Evolutionary conservation across 805 yeast species (phyloP), one percentile per base, ranked within the genome.

Genomic region (Saccharomycopsis fibuligera): DNA sequence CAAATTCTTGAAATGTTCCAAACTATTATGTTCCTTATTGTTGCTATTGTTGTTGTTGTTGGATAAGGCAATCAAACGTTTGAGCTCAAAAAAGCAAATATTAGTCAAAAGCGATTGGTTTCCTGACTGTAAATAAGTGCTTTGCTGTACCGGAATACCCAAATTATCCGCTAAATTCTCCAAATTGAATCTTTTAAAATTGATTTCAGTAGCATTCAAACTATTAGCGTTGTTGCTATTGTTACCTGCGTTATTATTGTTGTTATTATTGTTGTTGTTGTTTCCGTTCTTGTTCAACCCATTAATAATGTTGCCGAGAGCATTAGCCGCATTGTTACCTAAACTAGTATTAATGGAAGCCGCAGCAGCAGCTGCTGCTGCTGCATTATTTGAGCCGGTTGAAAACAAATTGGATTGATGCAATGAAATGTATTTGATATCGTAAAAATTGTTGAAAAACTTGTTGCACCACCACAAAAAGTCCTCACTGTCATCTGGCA

Each of bases 391-490:
- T 59, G 14, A 57, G 57, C 49, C 62, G n/a, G n/a, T n/a, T 62
- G 43, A 60, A 58, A 38, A 64, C 54, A 14, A 61, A 58, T 52
- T 68, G 65, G 46, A 68, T 63, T 53, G 54, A 24, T 46, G 49
- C 17, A 50, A 39, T 19, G 72, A 61, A 23, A 78, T 62, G 25
- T 68, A 70, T 63, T 91, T 93, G 60, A 93, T 76, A 61, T 91
- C 99, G 64, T 78, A 88, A 45, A 85, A 76, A 49, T 76, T 79
- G 17, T 96, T 96, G 70, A 93, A 87, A 63, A 77, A 87, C 43
- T 78, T 70, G 35, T 73, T 64, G 37, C 88, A 71, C 75, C 88
- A 79, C 72, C 79, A 70, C 53, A 81, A 73, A 59, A 88, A 91
- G 33, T 83, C 96, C 36, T 78, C 76, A 62, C 85, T 90, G 56